Evolutionary conservation across 345 rosid genomes (phyloP).

Genomic region (Cardamine occulta): DNA sequence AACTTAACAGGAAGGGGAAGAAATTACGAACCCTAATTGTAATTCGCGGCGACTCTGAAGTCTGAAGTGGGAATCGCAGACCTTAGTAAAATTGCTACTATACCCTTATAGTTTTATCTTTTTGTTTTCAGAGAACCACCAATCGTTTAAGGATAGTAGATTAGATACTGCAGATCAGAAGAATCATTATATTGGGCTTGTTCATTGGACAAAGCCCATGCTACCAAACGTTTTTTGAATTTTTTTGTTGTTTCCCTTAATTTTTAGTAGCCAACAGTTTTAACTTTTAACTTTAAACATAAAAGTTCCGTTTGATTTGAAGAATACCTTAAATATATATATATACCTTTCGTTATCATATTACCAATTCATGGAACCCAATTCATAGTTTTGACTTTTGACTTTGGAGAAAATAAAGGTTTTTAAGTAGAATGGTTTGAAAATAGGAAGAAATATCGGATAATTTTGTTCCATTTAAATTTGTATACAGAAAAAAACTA

Average conservation of each 20-base stretch:
- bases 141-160: background rate
- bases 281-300: background rate
- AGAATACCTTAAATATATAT: background rate
- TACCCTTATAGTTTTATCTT: slow-evolving; percentile 20
- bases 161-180: background rate
- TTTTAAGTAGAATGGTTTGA: background rate
- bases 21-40: slow-evolving; percentile 34
- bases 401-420: background rate
- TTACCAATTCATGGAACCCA: background rate
- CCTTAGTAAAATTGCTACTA: background rate
- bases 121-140: background rate
- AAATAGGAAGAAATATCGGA: background rate
- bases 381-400: background rate
- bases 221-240: background rate
- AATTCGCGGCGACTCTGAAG: slow-evolving; percentile 15
- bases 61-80: background rate
- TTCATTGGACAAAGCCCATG: background rate
- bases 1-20: slow-evolving; percentile 2
- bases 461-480: background rate
- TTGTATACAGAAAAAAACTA: background rate
- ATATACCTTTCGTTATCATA: background rate
- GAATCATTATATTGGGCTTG: background rate
- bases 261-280: background rate
- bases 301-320: background rate
- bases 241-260: background rate